Base-by-base conservation (phyloP, 2,329 filamentous ascomycete species). In the Tolypocladium endophyticum region DNA sequence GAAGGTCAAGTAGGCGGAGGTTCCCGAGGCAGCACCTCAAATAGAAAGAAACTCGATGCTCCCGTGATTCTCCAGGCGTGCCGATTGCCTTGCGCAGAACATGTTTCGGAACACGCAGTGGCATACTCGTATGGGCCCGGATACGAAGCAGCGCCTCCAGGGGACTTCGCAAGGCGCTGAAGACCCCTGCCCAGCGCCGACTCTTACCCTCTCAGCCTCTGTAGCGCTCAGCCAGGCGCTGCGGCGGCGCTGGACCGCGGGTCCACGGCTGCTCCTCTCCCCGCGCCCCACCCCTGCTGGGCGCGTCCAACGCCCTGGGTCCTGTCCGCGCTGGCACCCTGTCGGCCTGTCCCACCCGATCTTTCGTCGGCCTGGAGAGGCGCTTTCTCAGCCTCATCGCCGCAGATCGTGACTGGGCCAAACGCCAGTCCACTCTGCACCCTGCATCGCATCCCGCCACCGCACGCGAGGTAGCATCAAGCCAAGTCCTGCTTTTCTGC, bases 351-450 rank as follows among this genome's bases (percentile, higher is more conserved):
- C 30, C 25, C 47, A 52, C 47, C 47, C 28, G 28, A 20, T 52
- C 47, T 33, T 30, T 33, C 47, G 6, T 18, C 47, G 25, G n/a
- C 47, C 43, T 50, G 28, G 50, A 36, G 18, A 20, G 39, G 41
- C 56, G 35, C 33, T 23, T 58, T 38, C 53, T 56, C 52, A 56
- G 53, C 58, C 52, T 59, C 58, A 38, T 38, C 57, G 35, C 35
- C 54, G 41, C 54, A 28, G 41, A 59, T 52, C 52, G 28, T 43
- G 52, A 43, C 28, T 38, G 35, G 20, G 16, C 47, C 36, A 41
- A 33, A 14, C 30, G 9, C 28, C 30, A 53, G 50, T 8, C 50
- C 28, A 14, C 50, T 35, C 50, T n/a, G 30, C 30, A 36, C 33
- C 50, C 50, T 36, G 30, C 50, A 53, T 53, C 50, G 30, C 30